Base-by-base conservation (phyloP, 441 rosid genomes). In the Euphorbia celastroides region DNA sequence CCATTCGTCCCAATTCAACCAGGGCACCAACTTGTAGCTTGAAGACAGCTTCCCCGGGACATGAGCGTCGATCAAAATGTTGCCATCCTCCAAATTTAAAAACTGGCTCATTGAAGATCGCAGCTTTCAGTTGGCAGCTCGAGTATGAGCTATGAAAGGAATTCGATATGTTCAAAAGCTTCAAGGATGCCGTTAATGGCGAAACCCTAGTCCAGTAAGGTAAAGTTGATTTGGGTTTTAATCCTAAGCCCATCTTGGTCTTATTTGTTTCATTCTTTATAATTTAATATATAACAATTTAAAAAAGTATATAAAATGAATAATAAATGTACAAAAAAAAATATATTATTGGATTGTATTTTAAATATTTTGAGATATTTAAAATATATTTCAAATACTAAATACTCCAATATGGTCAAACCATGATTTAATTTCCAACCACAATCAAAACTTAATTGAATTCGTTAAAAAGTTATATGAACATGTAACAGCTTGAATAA, bases 1-100 rank as follows among this genome's bases (percentile, higher is more conserved):
- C 99, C 99, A 94, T 73, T 93, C 99, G 27, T 82, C 77, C 97
- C 99, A 93, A 60, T 70, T 89, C 77, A 93, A 72, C 97, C 97
- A 93, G 0, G 99, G 97, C 56, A 93, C 96, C 69, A 84, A 73
- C 65, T 82, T 91, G 83, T 74, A 81, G 72, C 77, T 75, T 50
- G 77, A 25, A 19, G 77, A 34, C 26, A 72, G 41, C 46, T 62
- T 55, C 22, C 48, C 68, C 50, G 57, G 34, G 38, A 82, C 74
- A 61, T 69, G 69, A 12, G 70, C 75, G 12, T 69, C 78, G 30
- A 70, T 66, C 38, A 69, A 68, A 74, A 70, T 75, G 23, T 58
- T 60, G 71, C 80, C 88, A 51, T 83, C 85, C 57, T 80, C 75
- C 4, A 84, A 81, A 42, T 77, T 82, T 66, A 80, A 48, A 65